Conservation (phyloP, 305 asterid species). For the Solanum aculeatissimum region DNA sequence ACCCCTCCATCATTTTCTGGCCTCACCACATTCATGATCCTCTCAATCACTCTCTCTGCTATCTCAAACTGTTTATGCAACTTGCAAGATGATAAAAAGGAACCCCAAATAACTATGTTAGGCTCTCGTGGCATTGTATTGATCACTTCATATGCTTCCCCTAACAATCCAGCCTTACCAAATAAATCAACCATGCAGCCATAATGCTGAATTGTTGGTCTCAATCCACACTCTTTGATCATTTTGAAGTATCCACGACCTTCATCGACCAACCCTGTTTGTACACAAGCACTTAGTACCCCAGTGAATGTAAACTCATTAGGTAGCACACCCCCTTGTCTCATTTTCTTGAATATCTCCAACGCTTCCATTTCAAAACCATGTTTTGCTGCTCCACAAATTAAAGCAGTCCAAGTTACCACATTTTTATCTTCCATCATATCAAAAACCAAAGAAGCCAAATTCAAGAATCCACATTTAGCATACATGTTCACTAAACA, state of each 20-base stretch:
- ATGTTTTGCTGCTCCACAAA: slow-evolving; percentile 48
- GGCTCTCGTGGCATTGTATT: slow-evolving; percentile 41
- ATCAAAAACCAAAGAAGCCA: slow-evolving; percentile 34
- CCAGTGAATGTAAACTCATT: slow-evolving; percentile 65
- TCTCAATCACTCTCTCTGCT: slow-evolving; percentile 48
- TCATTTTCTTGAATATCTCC: slow-evolving; percentile 42
- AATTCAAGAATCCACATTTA: slow-evolving; percentile 42
- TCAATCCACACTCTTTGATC: slow-evolving; percentile 32
- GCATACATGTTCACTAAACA: slow-evolving; percentile 59
- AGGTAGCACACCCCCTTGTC: slow-evolving; percentile 29
- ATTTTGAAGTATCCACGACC: slow-evolving; percentile 44
- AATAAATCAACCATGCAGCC: slow-evolving; percentile 71
- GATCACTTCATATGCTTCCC: slow-evolving; percentile 43
- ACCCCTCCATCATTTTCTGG: slow-evolving; percentile 63
- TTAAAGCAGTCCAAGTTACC: slow-evolving; percentile 58
- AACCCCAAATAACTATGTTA: slow-evolving; percentile 63
- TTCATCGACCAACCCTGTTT: slow-evolving; percentile 48
- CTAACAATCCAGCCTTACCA: slow-evolving; percentile 52
- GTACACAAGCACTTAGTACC: slow-evolving; percentile 48
- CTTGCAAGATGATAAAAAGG: slow-evolving; percentile 57
- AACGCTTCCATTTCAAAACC: slow-evolving; percentile 39
- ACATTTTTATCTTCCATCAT: slow-evolving; percentile 33
- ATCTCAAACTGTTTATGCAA: slow-evolving; percentile 40
- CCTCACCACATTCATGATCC: slow-evolving; percentile 33
- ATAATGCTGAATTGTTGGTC: slow-evolving; percentile 54